These are phyloP conservation scores for Ceratocystis harringtonii DNA, from an alignment of 2,329 filamentous ascomycete genomes.

Conservation along the genomic window DNA sequence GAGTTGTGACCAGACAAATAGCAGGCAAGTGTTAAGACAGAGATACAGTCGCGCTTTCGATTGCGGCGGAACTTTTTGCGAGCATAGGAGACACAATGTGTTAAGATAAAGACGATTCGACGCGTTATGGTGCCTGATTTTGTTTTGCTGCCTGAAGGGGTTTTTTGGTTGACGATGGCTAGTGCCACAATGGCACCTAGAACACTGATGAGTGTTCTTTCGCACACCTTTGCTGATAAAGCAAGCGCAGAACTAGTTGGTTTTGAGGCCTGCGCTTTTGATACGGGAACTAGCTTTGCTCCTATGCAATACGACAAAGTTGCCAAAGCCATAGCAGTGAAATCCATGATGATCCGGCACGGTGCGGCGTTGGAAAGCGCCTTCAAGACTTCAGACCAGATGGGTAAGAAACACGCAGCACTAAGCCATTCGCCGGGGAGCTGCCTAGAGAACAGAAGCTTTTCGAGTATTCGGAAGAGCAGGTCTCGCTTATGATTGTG, in stretches of 20 bases:
- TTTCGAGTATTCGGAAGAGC: conserved; percentile 14
- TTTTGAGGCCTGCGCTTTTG: background rate
- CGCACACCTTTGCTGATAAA: conserved; percentile 7
- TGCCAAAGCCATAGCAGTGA: conserved; percentile 13
- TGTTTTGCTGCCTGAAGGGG: background rate
- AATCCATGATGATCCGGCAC: conserved; percentile 16
- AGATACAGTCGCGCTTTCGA: conserved; percentile 8
- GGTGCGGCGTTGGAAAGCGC: conserved; percentile 1
- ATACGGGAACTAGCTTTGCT: background rate
- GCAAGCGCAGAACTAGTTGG: background rate
- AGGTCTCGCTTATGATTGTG: conserved; percentile 10
- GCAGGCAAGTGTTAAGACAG: conserved; percentile 4
- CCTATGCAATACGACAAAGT: conserved; percentile 5
- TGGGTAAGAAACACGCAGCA: conserved; percentile 13
- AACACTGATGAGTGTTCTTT: conserved; percentile 13
- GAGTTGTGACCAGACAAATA: conserved; percentile 6
- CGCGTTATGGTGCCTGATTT: conserved; percentile 7
- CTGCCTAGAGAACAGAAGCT: conserved; percentile 10
- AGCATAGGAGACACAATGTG: conserved; percentile 5
- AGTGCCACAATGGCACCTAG: conserved; percentile 11
- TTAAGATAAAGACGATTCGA: conserved; percentile 10
- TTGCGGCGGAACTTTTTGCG: conserved; percentile 6
- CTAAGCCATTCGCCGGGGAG: conserved; percentile 17
- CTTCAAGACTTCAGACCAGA: conserved; percentile 15
- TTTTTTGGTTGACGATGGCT: conserved; percentile 7